A percentile compares a stretch with the other conserved stretches of the same genome.
These are phyloP conservation scores for Strigomonas culicis DNA, from an alignment of 208 protist species.

Conservation along the genomic window DNA sequence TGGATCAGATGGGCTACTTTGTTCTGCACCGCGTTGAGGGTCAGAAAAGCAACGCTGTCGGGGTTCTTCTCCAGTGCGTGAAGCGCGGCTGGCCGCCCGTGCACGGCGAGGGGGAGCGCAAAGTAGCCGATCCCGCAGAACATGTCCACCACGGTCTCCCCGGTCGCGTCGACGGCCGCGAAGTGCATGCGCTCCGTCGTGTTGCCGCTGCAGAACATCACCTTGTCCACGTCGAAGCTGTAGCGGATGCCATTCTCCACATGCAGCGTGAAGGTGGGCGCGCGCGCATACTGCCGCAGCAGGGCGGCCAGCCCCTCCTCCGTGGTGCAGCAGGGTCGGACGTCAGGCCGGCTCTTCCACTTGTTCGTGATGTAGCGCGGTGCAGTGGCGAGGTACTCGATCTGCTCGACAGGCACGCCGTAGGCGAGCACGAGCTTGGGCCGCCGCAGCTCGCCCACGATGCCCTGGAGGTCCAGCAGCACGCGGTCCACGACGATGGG, in stretches of 20 bases:
- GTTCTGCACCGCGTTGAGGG: constrained; percentile 79
- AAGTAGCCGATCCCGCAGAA: constrained; percentile 93
- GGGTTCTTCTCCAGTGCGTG: constrained; percentile 90
- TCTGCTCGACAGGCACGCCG: constrained; percentile 5
- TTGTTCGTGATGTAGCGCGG: constrained; percentile 1
- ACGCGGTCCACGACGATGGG: constrained; percentile 72
- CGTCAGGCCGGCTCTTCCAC: neutral
- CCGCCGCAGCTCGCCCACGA: constrained; percentile 69
- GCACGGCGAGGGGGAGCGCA: constrained; percentile 78
- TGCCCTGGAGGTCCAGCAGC: constrained; percentile 62
- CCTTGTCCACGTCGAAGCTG: constrained; percentile 73
- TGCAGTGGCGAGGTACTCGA: constrained; percentile 5
- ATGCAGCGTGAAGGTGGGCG: constrained; percentile 79
- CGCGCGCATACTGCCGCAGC: constrained; percentile 21
- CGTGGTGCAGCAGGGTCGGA: constrained; percentile 1
- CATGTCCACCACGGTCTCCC: constrained; percentile 91
- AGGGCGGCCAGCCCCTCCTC: constrained; percentile 18
- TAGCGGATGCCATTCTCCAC: constrained; percentile 90
- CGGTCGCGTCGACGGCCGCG: constrained; percentile 38
- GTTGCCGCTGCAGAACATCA: constrained; percentile 94
- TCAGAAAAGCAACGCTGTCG: constrained; percentile 67
- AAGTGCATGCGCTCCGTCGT: constrained; percentile 92
- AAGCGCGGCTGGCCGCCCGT: constrained; percentile 46
- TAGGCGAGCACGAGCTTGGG: constrained; percentile 51
- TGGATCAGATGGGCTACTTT: constrained; percentile 62